Conservation (phyloP, 495 filamentous ascomycete species). For the Penicillium herquei region DNA sequence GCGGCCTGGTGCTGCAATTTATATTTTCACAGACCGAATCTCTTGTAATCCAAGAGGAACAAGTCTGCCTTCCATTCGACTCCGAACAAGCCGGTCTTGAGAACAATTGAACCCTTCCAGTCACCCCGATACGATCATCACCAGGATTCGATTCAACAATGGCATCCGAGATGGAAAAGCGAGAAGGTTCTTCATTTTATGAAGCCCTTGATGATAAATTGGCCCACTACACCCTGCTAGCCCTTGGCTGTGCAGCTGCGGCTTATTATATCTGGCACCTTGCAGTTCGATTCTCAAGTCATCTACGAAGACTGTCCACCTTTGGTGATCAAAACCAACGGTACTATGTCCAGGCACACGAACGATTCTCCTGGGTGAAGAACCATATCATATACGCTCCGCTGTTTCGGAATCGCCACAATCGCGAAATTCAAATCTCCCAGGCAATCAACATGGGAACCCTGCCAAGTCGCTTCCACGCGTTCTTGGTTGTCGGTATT, state of each 20-base stretch:
- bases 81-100: slow-evolving; percentile 27
- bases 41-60: neutral
- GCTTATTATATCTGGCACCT: slow-evolving; percentile 54
- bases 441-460: slow-evolving; percentile 79
- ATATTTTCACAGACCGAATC: neutral
- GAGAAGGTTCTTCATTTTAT: slow-evolving; percentile 25
- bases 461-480: slow-evolving; percentile 80
- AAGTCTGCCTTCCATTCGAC: slow-evolving; percentile 1
- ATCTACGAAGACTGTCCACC: slow-evolving; percentile 72
- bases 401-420: slow-evolving; percentile 77
- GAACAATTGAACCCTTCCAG: neutral
- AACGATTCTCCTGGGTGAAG: slow-evolving; percentile 65
- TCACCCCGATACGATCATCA: neutral
- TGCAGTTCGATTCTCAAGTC: slow-evolving; percentile 49
- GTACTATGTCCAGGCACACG: slow-evolving; percentile 54
- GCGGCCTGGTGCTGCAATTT: slow-evolving; percentile 16
- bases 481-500: slow-evolving; percentile 66
- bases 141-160: neutral
- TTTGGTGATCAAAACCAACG: slow-evolving; percentile 68
- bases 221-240: slow-evolving; percentile 40
- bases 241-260: slow-evolving; percentile 51
- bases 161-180: slow-evolving; percentile 28
- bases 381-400: slow-evolving; percentile 81
- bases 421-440: slow-evolving; percentile 78
- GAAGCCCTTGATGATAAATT: slow-evolving; percentile 39